phyloP scores from a whole-genome alignment of 2,329 filamentous ascomycete species.

The Fusarium sp. region DNA sequence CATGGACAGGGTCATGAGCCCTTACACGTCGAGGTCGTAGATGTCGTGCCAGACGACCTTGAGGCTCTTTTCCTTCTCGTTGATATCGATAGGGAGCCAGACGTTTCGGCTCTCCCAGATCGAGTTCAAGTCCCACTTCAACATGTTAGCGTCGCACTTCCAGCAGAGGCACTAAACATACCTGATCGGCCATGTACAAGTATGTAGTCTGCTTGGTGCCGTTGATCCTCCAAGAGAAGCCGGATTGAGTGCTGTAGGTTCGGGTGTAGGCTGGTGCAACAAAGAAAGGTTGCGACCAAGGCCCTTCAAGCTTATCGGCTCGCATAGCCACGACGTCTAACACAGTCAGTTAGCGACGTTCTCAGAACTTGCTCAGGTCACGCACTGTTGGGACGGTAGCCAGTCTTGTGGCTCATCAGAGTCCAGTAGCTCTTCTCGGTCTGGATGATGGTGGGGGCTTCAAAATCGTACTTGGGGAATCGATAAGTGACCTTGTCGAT shows the following conservation, averaged over 20 bases:
- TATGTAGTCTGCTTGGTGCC: conserved; percentile 57
- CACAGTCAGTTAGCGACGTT: background rate
- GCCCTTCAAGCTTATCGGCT: conserved; percentile 57
- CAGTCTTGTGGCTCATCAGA: conserved; percentile 70
- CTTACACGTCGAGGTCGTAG: conserved; percentile 60
- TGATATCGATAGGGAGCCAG: conserved; percentile 63
- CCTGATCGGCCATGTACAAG: conserved; percentile 58
- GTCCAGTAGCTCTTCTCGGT: conserved; percentile 68
- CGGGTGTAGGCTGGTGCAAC: conserved; percentile 59
- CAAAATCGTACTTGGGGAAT: conserved; percentile 67
- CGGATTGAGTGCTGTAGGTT: conserved; percentile 62
- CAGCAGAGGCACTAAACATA: background rate
- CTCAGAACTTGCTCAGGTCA: rapidly evolving
- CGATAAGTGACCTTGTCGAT: conserved; percentile 62
- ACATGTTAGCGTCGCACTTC: background rate
- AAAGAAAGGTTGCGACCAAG: conserved; percentile 63
- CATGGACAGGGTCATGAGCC: rapidly evolving
- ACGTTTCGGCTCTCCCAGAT: conserved; percentile 65
- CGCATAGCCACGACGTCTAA: conserved; percentile 63
- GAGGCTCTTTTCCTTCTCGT: conserved; percentile 59
- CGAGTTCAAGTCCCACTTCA: conserved; percentile 59
- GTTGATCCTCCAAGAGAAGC: conserved; percentile 58
- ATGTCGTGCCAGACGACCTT: conserved; percentile 62
- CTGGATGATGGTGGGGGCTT: conserved; percentile 68
- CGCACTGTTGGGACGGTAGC: conserved; percentile 66